Conservation (phyloP, 2,329 filamentous ascomycete species). For the Hypoxylon sp. region DNA sequence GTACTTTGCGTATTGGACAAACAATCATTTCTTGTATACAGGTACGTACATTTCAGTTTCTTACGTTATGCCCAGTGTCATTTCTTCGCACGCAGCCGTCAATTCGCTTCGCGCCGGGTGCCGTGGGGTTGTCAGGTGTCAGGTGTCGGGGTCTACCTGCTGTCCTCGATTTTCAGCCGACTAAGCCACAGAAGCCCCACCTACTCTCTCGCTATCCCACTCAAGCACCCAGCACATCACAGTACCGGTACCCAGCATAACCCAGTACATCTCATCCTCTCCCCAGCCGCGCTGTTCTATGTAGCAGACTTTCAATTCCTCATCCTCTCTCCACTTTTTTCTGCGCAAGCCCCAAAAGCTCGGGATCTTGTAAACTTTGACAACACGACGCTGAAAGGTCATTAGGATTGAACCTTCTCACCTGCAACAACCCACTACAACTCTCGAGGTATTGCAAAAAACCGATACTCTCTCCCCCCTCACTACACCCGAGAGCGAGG, state of each 20-base stretch:
- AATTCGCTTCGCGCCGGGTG: constrained; percentile 23
- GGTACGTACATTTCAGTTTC: constrained; percentile 2
- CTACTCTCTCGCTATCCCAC: neutral
- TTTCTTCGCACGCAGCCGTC: neutral
- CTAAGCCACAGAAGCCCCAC: constrained; percentile 21
- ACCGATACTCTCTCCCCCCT: constrained; percentile 17
- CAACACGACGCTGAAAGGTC: constrained; percentile 47
- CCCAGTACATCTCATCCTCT: neutral
- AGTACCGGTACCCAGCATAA: neutral
- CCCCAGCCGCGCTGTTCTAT: constrained; percentile 23
- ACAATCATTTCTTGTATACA: neutral
- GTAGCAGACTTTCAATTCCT: constrained; percentile 24
- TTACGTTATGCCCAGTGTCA: neutral
- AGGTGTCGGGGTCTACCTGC: constrained; percentile 2
- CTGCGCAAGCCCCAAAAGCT: constrained; percentile 49
- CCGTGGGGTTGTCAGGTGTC: constrained; percentile 1
- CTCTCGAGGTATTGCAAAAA: constrained; percentile 28
- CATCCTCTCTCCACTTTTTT: constrained; percentile 44
- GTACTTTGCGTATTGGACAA: neutral
- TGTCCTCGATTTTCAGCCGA: constrained; percentile 9
- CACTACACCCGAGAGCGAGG: constrained; percentile 16
- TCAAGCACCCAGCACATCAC: too few species aligned
- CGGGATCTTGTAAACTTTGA: constrained; percentile 50
- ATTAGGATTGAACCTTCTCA: constrained; percentile 30
- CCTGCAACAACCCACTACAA: constrained; percentile 27